phyloP scores from a whole-genome alignment of 2,329 filamentous ascomycete genomes.

The Parastagonospora nodorum region DNA sequence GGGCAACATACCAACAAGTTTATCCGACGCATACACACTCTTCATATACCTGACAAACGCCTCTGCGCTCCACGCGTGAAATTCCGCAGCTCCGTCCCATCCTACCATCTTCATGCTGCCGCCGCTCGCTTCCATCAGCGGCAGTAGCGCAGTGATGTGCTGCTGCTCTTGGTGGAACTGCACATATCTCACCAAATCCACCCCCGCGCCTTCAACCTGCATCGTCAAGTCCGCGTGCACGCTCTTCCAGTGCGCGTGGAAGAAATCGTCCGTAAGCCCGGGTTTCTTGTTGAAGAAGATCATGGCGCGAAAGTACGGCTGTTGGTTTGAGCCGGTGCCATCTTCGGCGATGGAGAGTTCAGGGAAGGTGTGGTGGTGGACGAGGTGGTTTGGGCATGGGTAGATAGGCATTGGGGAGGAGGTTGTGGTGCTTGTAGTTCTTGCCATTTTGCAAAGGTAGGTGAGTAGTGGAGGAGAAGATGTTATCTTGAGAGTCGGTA shows the following conservation, averaged over 20 bases:
- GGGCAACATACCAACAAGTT: slow-evolving; percentile 14
- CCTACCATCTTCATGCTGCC: slow-evolving; percentile 10
- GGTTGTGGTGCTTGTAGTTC: not conserved
- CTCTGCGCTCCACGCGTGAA: slow-evolving; percentile 10
- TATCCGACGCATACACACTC: slow-evolving; percentile 7
- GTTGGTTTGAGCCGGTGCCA: slow-evolving; percentile 12
- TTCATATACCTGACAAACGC: slow-evolving; percentile 13
- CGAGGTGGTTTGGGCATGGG: slow-evolving; percentile 15
- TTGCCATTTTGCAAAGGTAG: not conserved
- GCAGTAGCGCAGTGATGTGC: slow-evolving; percentile 4
- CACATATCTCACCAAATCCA: slow-evolving; percentile 7
- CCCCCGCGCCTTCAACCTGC: slow-evolving; percentile 7
- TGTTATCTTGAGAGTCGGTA: no score
- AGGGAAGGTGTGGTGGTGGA: slow-evolving; percentile 10
- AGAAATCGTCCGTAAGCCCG: slow-evolving; percentile 13
- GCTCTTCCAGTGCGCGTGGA: slow-evolving; percentile 18
- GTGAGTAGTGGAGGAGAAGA: no score
- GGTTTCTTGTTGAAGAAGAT: slow-evolving; percentile 20
- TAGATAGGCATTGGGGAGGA: not conserved
- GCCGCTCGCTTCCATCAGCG: slow-evolving; percentile 8
- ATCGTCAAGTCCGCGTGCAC: slow-evolving; percentile 18
- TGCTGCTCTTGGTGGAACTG: slow-evolving; percentile 14
- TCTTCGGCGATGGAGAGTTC: slow-evolving; percentile 4
- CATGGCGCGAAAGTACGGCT: slow-evolving; percentile 13
- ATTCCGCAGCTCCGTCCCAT: slow-evolving; percentile 17